These are phyloP conservation scores for Pyricularia grisea DNA, from an alignment of 2,329 filamentous ascomycete genomes.

Conservation along the genomic window DNA sequence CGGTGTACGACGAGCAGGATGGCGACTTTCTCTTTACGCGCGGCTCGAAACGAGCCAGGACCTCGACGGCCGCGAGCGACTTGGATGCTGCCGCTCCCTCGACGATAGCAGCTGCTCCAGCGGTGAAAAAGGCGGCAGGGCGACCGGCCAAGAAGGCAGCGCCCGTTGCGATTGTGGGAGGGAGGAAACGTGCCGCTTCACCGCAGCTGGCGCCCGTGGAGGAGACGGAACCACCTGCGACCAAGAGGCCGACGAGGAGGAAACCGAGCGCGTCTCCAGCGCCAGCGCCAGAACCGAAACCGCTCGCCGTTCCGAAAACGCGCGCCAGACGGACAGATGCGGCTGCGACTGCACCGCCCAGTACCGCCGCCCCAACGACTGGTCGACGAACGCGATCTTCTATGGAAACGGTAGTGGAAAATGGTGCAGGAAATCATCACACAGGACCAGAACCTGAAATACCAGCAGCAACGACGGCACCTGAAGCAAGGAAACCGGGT, in stretches of 20 bases:
- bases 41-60: constrained; percentile 55
- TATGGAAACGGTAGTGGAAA: constrained; percentile 23
- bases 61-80: constrained; percentile 34
- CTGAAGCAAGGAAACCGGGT: constrained; percentile 5
- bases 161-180: constrained; percentile 8
- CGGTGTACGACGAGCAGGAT: constrained; percentile 61
- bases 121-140: constrained; percentile 29
- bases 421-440: constrained; percentile 11
- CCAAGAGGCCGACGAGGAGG: constrained; percentile 22
- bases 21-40: constrained; percentile 70
- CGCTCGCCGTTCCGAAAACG: constrained; percentile 25
- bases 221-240: constrained; percentile 10
- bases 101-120: constrained; percentile 24
- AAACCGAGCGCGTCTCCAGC: constrained; percentile 29
- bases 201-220: constrained; percentile 10
- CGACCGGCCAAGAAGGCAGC: constrained; percentile 19
- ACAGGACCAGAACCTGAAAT: constrained; percentile 5
- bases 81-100: constrained; percentile 22
- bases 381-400: constrained; percentile 35
- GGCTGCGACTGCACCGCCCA: not conserved
- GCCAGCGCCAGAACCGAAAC: constrained; percentile 22
- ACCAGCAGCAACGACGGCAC: constrained; percentile 5
- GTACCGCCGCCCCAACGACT: constrained; percentile 18
- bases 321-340: not conserved
- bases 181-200: constrained; percentile 18